phyloP scores from a whole-genome alignment of 768 basidiomycete genomes.

The Amanita fuliginea region DNA sequence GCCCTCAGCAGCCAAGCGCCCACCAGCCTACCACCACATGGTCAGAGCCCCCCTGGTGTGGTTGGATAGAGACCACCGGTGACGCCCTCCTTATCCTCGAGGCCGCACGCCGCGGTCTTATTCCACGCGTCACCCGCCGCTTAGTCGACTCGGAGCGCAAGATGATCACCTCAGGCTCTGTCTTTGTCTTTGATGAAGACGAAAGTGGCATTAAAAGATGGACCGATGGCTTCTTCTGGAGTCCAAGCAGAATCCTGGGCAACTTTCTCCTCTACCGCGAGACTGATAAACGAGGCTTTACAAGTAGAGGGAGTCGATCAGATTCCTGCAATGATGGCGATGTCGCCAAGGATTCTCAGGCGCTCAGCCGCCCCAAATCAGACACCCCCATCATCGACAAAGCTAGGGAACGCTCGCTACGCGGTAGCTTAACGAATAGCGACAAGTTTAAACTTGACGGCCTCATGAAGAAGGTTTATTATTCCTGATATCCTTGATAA shows the following conservation, averaged over 20 bases:
- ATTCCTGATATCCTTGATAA: conserved; percentile 1
- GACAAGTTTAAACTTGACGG: conserved; percentile 91
- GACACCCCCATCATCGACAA: conserved; percentile 48
- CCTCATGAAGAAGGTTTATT: conserved; percentile 87
- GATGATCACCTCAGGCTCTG: conserved; percentile 88
- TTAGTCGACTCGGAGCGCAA: conserved; percentile 87
- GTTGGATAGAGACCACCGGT: conserved; percentile 91
- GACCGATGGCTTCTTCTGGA: conserved; percentile 98
- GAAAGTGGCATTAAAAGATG: conserved; percentile 96
- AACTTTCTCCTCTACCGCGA: conserved; percentile 96
- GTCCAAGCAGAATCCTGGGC: conserved; percentile 82
- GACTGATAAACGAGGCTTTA: conserved; percentile 72
- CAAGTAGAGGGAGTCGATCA: conserved; percentile 41
- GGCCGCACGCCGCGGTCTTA: conserved; percentile 80
- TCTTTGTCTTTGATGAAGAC: conserved; percentile 96
- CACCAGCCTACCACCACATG: conserved; percentile 35
- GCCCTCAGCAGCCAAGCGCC: conserved; percentile 20
- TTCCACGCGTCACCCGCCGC: conserved; percentile 85
- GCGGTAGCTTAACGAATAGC: conserved; percentile 87
- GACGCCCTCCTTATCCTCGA: conserved; percentile 97
- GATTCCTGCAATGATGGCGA: conserved; percentile 22
- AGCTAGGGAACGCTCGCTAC: conserved; percentile 67
- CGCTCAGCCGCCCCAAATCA: conserved; percentile 55
- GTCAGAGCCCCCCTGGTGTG: conserved; percentile 86
- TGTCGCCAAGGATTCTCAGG: conserved; percentile 24